A percentile compares a stretch with the other conserved stretches of the same genome.
Evolutionary conservation across 805 yeast species (phyloP).

Genomic region (Debaryomyces tyrocola): DNA sequence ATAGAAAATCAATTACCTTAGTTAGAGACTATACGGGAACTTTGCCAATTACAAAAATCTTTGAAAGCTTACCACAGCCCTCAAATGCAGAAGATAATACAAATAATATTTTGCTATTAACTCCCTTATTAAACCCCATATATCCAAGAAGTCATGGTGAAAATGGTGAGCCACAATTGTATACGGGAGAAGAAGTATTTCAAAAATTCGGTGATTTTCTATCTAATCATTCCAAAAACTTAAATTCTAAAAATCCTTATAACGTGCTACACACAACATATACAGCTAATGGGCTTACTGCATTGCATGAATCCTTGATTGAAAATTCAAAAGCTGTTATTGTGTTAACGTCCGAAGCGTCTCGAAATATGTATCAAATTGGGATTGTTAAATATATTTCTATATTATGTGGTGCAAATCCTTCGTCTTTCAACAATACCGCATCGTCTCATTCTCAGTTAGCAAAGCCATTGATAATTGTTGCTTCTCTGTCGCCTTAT

Average conservation of each 20-base stretch:
- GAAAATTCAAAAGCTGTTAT: constrained; percentile 53
- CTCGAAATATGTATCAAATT: constrained; percentile 60
- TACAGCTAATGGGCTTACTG: constrained; percentile 57
- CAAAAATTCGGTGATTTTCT: constrained; percentile 50
- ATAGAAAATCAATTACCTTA: constrained; percentile 51
- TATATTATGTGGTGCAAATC: constrained; percentile 51
- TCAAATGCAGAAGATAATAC: constrained; percentile 13
- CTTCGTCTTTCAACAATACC: constrained; percentile 23
- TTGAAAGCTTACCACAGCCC: constrained; percentile 13
- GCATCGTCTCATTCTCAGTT: constrained; percentile 21
- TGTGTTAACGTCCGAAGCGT: constrained; percentile 56
- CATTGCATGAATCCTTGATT: constrained; percentile 53
- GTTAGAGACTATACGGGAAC: constrained; percentile 53
- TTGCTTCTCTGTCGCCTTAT: constrained; percentile 64
- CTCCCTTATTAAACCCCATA: constrained; percentile 40
- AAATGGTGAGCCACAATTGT: constrained; percentile 17
- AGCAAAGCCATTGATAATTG: constrained; percentile 52
- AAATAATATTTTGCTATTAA: constrained; percentile 33
- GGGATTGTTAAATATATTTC: constrained; percentile 60
- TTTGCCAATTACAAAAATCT: constrained; percentile 46
- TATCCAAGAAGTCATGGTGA: constrained; percentile 19
- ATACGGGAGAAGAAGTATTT: constrained; percentile 52
- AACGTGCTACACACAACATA: constrained; percentile 58
- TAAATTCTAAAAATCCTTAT: constrained; percentile 28
- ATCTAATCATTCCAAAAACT: constrained; percentile 31